These are phyloP conservation scores for Volvox reticuliferus DNA, from an alignment of 139 green algal species.

Conservation along the genomic window DNA sequence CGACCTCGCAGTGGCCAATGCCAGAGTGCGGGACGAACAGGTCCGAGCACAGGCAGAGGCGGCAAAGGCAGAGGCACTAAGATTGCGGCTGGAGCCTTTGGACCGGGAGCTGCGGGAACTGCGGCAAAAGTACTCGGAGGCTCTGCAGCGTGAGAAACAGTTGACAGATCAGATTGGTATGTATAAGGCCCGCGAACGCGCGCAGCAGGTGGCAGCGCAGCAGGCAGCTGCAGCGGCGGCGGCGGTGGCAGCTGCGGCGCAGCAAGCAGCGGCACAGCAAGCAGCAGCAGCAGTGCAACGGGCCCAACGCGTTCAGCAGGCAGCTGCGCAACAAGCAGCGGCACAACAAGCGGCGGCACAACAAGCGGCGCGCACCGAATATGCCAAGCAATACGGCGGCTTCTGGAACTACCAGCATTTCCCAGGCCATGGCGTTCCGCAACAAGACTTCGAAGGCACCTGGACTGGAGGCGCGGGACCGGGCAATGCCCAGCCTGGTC, in stretches of 20 bases:
- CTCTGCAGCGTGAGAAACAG: background rate
- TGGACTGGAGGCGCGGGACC: background rate
- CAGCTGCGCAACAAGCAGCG: background rate
- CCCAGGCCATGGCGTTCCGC: background rate
- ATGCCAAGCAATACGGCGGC: background rate
- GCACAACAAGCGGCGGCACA: background rate
- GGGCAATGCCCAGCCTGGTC: background rate
- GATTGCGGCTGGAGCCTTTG: background rate
- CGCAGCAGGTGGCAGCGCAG: background rate
- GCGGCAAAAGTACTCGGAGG: background rate
- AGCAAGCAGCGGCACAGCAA: background rate
- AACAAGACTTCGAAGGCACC: background rate
- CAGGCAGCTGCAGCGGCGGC: background rate
- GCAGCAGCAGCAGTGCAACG: background rate
- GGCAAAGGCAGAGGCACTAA: background rate
- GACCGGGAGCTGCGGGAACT: slow-evolving; percentile 9
- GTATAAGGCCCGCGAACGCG: background rate
- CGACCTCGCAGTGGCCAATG: background rate
- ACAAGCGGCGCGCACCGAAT: background rate
- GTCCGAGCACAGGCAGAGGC: background rate
- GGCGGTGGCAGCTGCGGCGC: background rate
- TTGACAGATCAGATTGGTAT: background rate
- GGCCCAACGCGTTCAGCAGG: background rate
- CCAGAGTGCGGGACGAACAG: background rate
- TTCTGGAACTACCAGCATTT: background rate